These are phyloP conservation scores for Zoysia pacifica DNA, from an alignment of 176 grass and related monocot genomes.

Conservation along the genomic window DNA sequence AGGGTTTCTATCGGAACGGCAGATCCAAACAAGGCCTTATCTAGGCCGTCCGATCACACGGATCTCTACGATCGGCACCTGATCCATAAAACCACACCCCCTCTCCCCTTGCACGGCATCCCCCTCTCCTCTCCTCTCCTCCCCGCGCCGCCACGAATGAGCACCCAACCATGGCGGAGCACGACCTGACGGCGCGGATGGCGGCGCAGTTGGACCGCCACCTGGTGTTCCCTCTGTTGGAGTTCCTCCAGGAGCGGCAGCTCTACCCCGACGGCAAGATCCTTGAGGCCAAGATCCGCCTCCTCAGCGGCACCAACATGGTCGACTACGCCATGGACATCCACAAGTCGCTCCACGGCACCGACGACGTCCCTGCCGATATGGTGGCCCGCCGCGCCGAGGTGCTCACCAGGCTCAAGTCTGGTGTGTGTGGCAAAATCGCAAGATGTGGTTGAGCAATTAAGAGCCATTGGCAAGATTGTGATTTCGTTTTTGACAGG, in stretches of 20 bases:
- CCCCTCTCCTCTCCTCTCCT: background rate
- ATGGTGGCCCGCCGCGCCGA: slow-evolving; percentile 77
- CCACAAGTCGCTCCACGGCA: slow-evolving; percentile 61
- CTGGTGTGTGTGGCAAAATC: background rate
- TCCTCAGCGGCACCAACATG: slow-evolving; percentile 72
- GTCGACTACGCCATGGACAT: slow-evolving; percentile 82
- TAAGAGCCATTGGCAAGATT: background rate
- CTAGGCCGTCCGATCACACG: background rate
- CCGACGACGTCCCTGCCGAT: slow-evolving; percentile 73
- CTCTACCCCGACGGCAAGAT: slow-evolving; percentile 62
- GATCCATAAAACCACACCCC: slow-evolving; percentile 1
- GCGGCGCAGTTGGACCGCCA: slow-evolving; percentile 46
- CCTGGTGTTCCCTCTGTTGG: slow-evolving; percentile 63
- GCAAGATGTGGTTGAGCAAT: background rate
- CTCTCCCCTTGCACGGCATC: background rate
- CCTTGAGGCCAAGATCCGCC: slow-evolving; percentile 63
- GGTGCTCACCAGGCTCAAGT: slow-evolving; percentile 68
- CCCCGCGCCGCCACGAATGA: slow-evolving; percentile 4
- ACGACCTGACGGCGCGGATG: slow-evolving; percentile 29
- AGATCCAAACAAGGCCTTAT: background rate
- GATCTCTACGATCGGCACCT: background rate
- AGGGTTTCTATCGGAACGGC: background rate
- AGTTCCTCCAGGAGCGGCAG: slow-evolving; percentile 63
- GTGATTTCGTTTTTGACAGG: background rate
- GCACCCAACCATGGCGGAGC: slow-evolving; percentile 27